Conservation (phyloP, 768 basidiomycete species). For the Suillus bovinus region DNA sequence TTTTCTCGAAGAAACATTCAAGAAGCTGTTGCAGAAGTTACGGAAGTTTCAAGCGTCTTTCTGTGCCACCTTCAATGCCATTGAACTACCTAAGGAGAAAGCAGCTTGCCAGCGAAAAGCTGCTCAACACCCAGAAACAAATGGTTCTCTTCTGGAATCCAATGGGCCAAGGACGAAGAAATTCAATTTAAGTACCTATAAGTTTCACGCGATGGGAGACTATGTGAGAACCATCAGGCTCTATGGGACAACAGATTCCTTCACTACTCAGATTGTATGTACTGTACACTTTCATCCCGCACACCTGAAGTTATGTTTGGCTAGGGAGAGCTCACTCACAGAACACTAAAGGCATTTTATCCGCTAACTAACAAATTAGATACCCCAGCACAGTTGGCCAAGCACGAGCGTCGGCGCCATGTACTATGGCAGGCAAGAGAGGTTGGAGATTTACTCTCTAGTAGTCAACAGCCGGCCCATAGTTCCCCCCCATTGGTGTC, state of each 20-base stretch:
- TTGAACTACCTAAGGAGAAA: conserved; percentile 31
- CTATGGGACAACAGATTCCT: conserved; percentile 38
- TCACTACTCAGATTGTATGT: conserved; percentile 36
- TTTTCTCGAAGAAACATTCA: conserved; percentile 23
- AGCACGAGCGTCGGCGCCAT: background rate
- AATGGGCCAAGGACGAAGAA: conserved; percentile 5
- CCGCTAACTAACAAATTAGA: background rate
- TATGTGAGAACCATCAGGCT: conserved; percentile 10
- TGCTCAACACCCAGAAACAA: background rate
- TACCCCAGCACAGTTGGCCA: background rate
- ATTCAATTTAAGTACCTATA: conserved; percentile 17
- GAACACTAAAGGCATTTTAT: background rate
- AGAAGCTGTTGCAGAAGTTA: conserved; percentile 10
- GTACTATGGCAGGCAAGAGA: background rate
- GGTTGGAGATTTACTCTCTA: background rate
- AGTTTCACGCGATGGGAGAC: conserved; percentile 18
- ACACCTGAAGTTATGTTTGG: background rate
- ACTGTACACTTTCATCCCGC: no score
- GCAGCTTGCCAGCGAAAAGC: conserved; percentile 21
- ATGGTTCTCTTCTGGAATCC: background rate
- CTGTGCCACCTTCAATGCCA: conserved; percentile 24
- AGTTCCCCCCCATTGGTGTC: background rate
- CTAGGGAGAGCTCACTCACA: background rate
- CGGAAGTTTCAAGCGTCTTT: conserved; percentile 22
- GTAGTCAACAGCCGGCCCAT: background rate